These are phyloP conservation scores for Salix purpurea DNA, from an alignment of 345 rosid species.

Conservation along the genomic window DNA sequence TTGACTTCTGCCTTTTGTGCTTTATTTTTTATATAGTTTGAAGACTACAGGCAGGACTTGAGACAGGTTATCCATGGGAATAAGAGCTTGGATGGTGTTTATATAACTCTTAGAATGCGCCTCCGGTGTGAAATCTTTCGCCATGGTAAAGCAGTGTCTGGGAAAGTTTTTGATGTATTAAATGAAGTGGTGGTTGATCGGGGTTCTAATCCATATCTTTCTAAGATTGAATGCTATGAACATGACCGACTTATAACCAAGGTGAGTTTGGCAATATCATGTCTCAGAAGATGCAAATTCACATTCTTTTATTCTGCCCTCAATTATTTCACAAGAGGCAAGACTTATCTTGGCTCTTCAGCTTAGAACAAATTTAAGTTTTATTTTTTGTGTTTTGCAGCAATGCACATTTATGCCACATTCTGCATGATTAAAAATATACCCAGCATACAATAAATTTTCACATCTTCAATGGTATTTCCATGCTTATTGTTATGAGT, in stretches of 20 bases:
- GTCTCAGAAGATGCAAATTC: background rate
- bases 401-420: background rate
- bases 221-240: slow-evolving; percentile 94
- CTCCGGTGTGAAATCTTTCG: slow-evolving; percentile 85
- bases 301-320: background rate
- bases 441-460: background rate
- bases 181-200: slow-evolving; percentile 93
- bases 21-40: slow-evolving; percentile 46
- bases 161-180: slow-evolving; percentile 89
- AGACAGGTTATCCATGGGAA: slow-evolving; percentile 86
- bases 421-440: slow-evolving; percentile 10
- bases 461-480: background rate
- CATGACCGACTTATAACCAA: slow-evolving; percentile 94
- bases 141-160: slow-evolving; percentile 82
- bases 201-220: slow-evolving; percentile 98
- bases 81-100: slow-evolving; percentile 76
- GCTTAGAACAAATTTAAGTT: background rate
- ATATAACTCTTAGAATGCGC: slow-evolving; percentile 95
- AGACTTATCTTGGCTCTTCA: slow-evolving; percentile 1
- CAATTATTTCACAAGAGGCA: background rate
- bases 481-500: slow-evolving; percentile 10
- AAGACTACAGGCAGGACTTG: slow-evolving; percentile 74
- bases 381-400: background rate
- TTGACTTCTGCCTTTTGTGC: slow-evolving; percentile 11
- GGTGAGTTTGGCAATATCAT: slow-evolving; percentile 33